phyloP scores from a whole-genome alignment of 768 basidiomycete genomes.

The Russula sp. region DNA sequence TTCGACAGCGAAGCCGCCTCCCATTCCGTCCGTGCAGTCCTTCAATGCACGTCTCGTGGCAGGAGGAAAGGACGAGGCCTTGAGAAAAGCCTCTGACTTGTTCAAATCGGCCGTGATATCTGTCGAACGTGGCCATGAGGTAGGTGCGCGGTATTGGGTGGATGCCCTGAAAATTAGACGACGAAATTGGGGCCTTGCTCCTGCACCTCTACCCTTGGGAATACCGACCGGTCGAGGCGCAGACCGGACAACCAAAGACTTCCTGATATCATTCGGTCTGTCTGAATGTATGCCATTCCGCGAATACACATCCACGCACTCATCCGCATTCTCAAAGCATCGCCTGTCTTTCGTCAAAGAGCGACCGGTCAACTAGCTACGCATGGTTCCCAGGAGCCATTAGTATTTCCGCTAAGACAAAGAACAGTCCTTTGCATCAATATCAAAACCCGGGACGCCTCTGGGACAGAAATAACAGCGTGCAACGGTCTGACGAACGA shows the following conservation, averaged over 20 bases:
- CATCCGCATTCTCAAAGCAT: slow-evolving; percentile 42
- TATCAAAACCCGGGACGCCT: slow-evolving; percentile 34
- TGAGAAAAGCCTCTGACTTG: slow-evolving; percentile 65
- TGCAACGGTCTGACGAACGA: slow-evolving; percentile 7
- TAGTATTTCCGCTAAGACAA: slow-evolving; percentile 47
- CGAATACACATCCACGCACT: slow-evolving; percentile 5
- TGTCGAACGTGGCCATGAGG: slow-evolving; percentile 55
- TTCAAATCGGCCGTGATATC: slow-evolving; percentile 65
- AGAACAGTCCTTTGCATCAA: slow-evolving; percentile 58
- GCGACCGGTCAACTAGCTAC: slow-evolving; percentile 67
- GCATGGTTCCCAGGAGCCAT: slow-evolving; percentile 30
- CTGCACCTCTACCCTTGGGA: slow-evolving; percentile 70
- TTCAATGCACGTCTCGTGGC: slow-evolving; percentile 68
- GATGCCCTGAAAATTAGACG: slow-evolving; percentile 71
- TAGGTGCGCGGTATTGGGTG: slow-evolving; percentile 74
- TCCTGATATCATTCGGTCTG: slow-evolving; percentile 71
- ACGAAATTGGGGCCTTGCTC: slow-evolving; percentile 75
- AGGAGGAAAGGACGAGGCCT: slow-evolving; percentile 75
- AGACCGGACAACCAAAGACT: slow-evolving; percentile 77
- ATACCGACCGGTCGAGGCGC: slow-evolving; percentile 67
- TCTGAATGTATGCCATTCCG: slow-evolving; percentile 63
- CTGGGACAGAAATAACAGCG: slow-evolving; percentile 28
- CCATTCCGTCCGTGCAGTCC: slow-evolving; percentile 50
- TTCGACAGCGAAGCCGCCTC: slow-evolving; percentile 53
- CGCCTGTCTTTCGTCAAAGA: slow-evolving; percentile 53